phyloP scores from a whole-genome alignment of 805 yeast genomes.

The Candida maris region DNA sequence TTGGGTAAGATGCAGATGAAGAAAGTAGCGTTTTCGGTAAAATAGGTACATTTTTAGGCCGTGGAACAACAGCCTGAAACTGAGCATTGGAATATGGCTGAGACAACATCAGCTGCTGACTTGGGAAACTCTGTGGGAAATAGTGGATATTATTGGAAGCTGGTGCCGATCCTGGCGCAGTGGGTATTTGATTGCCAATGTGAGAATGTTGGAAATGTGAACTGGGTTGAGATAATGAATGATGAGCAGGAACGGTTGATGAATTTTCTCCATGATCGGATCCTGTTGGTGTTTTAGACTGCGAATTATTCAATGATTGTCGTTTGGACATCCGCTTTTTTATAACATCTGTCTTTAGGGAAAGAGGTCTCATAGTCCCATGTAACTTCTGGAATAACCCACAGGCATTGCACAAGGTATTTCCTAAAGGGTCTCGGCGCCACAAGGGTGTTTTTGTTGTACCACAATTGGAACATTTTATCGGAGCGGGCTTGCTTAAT shows the following conservation, averaged over 20 bases:
- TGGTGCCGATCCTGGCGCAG: constrained; percentile 4
- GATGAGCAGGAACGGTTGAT: too few species aligned
- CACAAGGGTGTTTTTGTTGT: constrained; percentile 60
- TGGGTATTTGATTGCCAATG: background rate
- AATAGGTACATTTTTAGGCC: constrained; percentile 32
- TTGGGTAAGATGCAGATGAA: constrained; percentile 12
- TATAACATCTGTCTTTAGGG: constrained; percentile 54
- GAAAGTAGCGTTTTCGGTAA: constrained; percentile 29
- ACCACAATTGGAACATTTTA: constrained; percentile 57
- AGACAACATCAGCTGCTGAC: constrained; percentile 7
- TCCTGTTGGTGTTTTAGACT: too few species aligned
- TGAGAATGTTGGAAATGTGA: constrained; percentile 10
- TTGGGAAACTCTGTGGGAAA: constrained; percentile 16
- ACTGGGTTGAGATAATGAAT: background rate
- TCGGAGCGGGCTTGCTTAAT: constrained; percentile 20
- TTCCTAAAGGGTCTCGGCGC: constrained; percentile 57
- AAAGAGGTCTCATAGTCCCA: constrained; percentile 58
- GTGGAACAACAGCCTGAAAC: constrained; percentile 4
- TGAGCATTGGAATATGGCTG: constrained; percentile 8
- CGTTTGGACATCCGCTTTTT: constrained; percentile 52
- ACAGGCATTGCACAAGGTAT: constrained; percentile 62
- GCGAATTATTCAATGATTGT: constrained; percentile 21
- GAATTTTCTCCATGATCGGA: too few species aligned
- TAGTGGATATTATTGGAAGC: constrained; percentile 5
- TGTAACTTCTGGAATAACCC: constrained; percentile 58